Conservation (phyloP, 768 basidiomycete genomes). For the Pisolithus albus region DNA sequence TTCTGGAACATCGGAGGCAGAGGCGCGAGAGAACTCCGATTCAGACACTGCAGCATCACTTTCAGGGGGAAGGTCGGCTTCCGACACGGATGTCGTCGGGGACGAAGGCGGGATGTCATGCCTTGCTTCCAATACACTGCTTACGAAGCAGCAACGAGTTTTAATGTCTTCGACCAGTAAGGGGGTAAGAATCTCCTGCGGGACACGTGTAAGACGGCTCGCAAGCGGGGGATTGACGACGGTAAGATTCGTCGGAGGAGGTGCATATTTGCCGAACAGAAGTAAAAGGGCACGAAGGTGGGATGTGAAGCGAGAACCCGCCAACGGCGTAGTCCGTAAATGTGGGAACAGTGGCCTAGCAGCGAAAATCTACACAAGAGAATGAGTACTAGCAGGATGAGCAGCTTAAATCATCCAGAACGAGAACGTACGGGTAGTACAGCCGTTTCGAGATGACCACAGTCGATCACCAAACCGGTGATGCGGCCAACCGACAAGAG, state of each 20-base stretch:
- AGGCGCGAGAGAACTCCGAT: constrained; percentile 55
- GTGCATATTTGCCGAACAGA: constrained; percentile 78
- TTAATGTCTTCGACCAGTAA: constrained; percentile 85
- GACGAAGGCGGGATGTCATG: constrained; percentile 26
- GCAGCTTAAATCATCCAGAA: not conserved
- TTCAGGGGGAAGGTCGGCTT: constrained; percentile 36
- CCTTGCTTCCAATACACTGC: constrained; percentile 43
- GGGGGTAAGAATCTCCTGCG: constrained; percentile 74
- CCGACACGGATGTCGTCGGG: constrained; percentile 25
- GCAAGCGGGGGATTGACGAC: constrained; percentile 56
- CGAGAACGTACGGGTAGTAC: constrained; percentile 66
- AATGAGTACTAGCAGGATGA: constrained; percentile 1
- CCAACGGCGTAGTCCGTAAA: constrained; percentile 78
- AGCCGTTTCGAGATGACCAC: constrained; percentile 86
- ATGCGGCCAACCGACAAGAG: constrained; percentile 82
- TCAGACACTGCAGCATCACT: constrained; percentile 60
- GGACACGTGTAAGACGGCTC: constrained; percentile 60
- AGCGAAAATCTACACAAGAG: constrained; percentile 70
- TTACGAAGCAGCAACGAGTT: constrained; percentile 85
- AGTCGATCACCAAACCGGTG: constrained; percentile 90
- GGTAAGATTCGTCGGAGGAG: constrained; percentile 68
- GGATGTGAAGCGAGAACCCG: constrained; percentile 72
- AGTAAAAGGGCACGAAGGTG: constrained; percentile 79
- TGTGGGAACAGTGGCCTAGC: constrained; percentile 82
- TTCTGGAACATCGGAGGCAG: constrained; percentile 41